Evolutionary conservation across 345 rosid species (phyloP).

Genomic region (Syzygium aromaticum): DNA sequence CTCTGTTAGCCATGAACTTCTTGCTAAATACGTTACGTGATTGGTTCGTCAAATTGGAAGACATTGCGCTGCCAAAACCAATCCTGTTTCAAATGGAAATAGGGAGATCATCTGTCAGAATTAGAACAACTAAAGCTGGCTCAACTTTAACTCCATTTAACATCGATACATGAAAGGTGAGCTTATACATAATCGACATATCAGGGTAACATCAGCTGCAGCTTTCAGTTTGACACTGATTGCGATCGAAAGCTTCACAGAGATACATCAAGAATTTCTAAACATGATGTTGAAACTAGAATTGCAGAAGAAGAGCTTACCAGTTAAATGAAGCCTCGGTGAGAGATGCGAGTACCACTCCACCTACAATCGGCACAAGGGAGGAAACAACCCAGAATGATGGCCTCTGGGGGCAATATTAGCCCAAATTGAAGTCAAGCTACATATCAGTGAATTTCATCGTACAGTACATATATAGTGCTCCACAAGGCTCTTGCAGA

Average conservation of each 20-base stretch:
- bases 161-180: not conserved
- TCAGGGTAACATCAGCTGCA: not conserved
- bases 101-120: not conserved
- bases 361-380: conserved; percentile 64
- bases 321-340: conserved; percentile 78
- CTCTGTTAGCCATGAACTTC: conserved; percentile 56
- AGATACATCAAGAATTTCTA: not conserved
- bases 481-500: not conserved
- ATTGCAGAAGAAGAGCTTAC: conserved; percentile 20
- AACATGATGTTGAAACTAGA: not conserved
- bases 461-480: not conserved
- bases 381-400: conserved; percentile 49
- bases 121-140: not conserved
- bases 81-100: conserved; percentile 30
- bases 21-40: conserved; percentile 83
- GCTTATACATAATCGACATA: not conserved
- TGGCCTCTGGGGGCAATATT: conserved; percentile 42
- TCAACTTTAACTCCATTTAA: not conserved
- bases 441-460: not conserved
- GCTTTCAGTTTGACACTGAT: not conserved
- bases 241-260: not conserved
- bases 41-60: conserved; percentile 88
- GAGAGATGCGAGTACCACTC: conserved; percentile 84
- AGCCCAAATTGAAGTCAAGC: not conserved
- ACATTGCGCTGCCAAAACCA: conserved; percentile 91